Evolutionary conservation across 129 eudicot genomes (phyloP), one percentile per base, ranked within the genome.

Genomic region (Helichrysum umbraculigerum): DNA sequence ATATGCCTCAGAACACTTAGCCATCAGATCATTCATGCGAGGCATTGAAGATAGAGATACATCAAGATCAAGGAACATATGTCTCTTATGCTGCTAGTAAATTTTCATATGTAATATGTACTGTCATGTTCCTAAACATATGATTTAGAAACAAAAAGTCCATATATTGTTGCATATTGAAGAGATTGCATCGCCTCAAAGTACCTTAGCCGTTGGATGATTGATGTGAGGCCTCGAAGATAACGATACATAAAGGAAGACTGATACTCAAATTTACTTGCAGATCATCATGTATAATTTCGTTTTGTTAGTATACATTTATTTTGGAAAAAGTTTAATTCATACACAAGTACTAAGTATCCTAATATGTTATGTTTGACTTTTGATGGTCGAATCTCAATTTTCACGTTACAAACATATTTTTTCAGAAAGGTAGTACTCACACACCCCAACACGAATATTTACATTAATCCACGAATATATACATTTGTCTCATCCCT

Each of bases 1-100:
- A 34, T 87, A 88, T 73, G 96, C 98, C 62, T 75, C 97, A 1
- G 96, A 91, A 74, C 97, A 91, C 78, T 90, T 93, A 17, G 91
- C 91, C 37, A 83, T 87, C 28, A 83, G 87, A 73, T 86, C 93
- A 41, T 93, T 88, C 28, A 32, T 83, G 71, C 81, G 89, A 68
- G 98, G 97, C 20, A 83, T 83, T 75, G 96, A 91, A 78, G 97
- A 85, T 41, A 85, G 85, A 66, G 97, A 93, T 42, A 39, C 87
- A 30, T 85, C 87, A 41, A 80, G 98, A 81, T 41, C 87, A 66
- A 85, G 88, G 35, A 80, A 81, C 80, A 77, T 84, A 20, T 90
- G 96, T 83, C 81, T 75, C 79, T 59, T 78, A 69, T 88, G 98
- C 83, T 90, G 71, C 52, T 6, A 19, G 12, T 57, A 6, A 8